phyloP scores from a whole-genome alignment of 1,284 basidiomycete species.

The Pyrrhoderma lamaoense region DNA sequence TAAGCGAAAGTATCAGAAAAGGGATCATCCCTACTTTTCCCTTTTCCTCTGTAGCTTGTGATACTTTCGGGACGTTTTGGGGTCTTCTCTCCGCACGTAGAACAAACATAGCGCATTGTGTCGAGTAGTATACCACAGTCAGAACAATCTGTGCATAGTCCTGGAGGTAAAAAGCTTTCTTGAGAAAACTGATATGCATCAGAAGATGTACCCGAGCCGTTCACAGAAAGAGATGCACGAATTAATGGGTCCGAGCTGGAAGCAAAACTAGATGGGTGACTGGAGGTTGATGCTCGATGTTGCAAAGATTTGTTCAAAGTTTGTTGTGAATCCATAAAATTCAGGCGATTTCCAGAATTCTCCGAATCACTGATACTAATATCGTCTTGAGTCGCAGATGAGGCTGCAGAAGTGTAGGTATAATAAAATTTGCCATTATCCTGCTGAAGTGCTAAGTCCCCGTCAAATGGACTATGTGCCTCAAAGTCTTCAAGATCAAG shows the following conservation, averaged over 20 bases:
- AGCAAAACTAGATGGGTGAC: slow-evolving; percentile 22
- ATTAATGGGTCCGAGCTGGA: slow-evolving; percentile 28
- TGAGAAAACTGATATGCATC: slow-evolving; percentile 50
- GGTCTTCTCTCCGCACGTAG: slow-evolving; percentile 73
- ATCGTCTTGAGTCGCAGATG: slow-evolving; percentile 31
- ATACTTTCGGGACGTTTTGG: slow-evolving; percentile 25
- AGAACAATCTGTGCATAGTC: slow-evolving; percentile 72
- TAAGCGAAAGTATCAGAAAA: no score
- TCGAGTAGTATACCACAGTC: slow-evolving; percentile 69
- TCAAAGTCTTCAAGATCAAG: slow-evolving; percentile 21
- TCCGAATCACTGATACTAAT: slow-evolving; percentile 22
- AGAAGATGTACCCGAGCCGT: slow-evolving; percentile 32
- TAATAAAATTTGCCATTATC: slow-evolving; percentile 66
- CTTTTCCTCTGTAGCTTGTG: slow-evolving; percentile 30
- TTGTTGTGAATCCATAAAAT: slow-evolving; percentile 52
- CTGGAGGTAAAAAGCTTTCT: slow-evolving; percentile 46
- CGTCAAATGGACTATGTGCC: slow-evolving; percentile 27
- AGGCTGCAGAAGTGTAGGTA: slow-evolving; percentile 56
- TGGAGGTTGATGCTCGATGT: slow-evolving; percentile 20
- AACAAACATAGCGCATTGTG: slow-evolving; percentile 79
- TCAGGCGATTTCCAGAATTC: slow-evolving; percentile 26
- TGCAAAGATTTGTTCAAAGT: slow-evolving; percentile 16
- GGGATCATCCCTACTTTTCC: slow-evolving; percentile 25
- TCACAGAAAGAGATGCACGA: slow-evolving; percentile 20
- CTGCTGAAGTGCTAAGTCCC: slow-evolving; percentile 57